Evolutionary conservation across 2,329 filamentous ascomycete species (phyloP), one percentile per base, ranked within the genome.

Genomic region (Fusarium temperatum): DNA sequence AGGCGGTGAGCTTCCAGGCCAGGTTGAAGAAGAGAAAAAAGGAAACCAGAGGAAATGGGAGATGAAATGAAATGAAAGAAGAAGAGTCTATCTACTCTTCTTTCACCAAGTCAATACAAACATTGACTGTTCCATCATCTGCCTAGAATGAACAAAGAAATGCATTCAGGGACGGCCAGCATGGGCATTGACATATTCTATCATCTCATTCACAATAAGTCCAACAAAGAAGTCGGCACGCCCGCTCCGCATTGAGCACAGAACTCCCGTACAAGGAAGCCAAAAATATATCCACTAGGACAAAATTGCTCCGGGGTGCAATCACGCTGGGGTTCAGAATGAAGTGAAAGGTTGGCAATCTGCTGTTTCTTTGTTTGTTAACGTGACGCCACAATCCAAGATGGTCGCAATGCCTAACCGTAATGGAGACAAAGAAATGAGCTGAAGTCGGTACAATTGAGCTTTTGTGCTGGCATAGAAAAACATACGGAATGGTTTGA

Each of bases 201-300:
- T 51, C 38, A 45, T 53, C 45, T 44, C 58, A 53, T 24, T 66
- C 58, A 67, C 61, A 70, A 66, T 57, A 65, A 60, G n/a, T 57
- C 35, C 22, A 74, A 78, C 75, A 78, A 78, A 77, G 77, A 75
- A 32, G 45, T 30, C 42, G 63, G 66, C 24, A 15, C 69, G 32
- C 42, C 75, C 64, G 62, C 47, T 53, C 50, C 39, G 3, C 41
- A 22, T 55, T 35, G 39, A 45, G 39, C 39, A 69, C 54, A 63
- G 41, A 47, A 39, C 42, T 20, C 22, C 20, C 26, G 59, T 54
- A 56, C n/a, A 55, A 26, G 13, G 9, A 18, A 11, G 22, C 62
- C 51, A 66, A 63, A 60, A 72, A 63, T 54, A 44, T 20, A 56
- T 35, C 30, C 35, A 26, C 22, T 15, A 54, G 26, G 28, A 41